These are phyloP conservation scores for Aspergillus alliaceus DNA, from an alignment of 2,329 filamentous ascomycete genomes.

Conservation along the genomic window DNA sequence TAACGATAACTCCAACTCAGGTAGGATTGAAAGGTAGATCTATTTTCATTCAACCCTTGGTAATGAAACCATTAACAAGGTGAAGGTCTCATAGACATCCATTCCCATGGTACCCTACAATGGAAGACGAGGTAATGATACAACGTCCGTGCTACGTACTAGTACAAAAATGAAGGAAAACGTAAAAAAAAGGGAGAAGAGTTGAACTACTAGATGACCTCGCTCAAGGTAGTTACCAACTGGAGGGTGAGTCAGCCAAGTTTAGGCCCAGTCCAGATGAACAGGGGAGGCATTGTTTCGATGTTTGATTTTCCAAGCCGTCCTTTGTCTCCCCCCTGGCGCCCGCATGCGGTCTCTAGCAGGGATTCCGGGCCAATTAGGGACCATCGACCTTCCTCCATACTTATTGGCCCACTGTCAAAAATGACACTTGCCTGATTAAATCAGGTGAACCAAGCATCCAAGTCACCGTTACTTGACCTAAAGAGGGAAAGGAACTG, in stretches of 20 bases:
- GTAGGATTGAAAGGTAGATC: not conserved
- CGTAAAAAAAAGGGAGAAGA: not conserved
- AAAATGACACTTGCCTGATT: conserved; percentile 10
- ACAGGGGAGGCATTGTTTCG: conserved; percentile 9
- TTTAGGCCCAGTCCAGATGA: conserved; percentile 11
- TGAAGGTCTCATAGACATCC: not conserved
- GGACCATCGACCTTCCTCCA: not conserved
- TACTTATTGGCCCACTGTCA: not conserved
- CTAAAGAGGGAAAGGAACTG: not conserved
- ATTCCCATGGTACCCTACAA: not conserved
- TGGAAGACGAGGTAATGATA: not conserved
- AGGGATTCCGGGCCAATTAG: conserved; percentile 9
- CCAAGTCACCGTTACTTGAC: not conserved
- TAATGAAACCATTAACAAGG: not conserved
- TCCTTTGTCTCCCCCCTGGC: conserved; percentile 32
- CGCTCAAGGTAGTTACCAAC: not conserved
- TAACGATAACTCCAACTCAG: not conserved
- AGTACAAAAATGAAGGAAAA: not conserved
- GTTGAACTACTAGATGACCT: not conserved
- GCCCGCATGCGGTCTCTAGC: conserved; percentile 29
- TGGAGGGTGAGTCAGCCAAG: conserved; percentile 3
- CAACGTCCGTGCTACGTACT: conserved; percentile 1
- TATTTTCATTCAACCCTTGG: not conserved
- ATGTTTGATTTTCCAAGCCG: conserved; percentile 25
- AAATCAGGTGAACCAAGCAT: conserved; percentile 2